Evolutionary conservation across 2,329 filamentous ascomycete genomes (phyloP).

Genomic region (Colletotrichum destructivum): DNA sequence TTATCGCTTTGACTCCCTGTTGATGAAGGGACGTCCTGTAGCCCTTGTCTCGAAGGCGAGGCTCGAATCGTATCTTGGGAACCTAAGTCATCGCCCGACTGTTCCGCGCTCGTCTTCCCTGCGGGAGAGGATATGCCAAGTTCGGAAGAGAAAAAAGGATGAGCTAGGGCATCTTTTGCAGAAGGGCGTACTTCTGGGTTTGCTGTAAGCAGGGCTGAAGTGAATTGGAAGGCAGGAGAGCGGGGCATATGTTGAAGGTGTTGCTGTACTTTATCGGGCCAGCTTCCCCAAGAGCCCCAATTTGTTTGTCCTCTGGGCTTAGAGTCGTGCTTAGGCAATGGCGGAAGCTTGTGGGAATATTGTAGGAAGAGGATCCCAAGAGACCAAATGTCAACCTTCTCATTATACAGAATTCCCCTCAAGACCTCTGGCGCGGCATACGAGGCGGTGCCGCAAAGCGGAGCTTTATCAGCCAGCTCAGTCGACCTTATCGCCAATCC

Average conservation of each 20-base stretch:
- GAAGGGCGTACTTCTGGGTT: not conserved
- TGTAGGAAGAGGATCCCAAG: not conserved
- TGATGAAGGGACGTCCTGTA: no score
- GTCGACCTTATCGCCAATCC: not conserved
- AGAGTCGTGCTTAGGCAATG: not conserved
- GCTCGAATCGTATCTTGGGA: not conserved
- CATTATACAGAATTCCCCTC: not conserved
- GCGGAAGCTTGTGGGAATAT: conserved; percentile 8
- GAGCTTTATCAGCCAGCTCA: not conserved
- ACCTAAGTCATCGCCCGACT: not conserved
- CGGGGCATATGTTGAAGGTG: not conserved
- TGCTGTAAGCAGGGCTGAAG: not conserved
- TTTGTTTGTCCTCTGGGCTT: no score
- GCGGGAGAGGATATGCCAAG: no score
- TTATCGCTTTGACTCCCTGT: no score
- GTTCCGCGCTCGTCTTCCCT: no score
- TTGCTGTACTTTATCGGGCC: not conserved
- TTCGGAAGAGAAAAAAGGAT: no score
- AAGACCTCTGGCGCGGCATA: no score
- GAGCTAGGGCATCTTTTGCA: not conserved
- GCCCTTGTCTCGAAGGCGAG: not conserved
- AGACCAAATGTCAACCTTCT: conserved; percentile 5
- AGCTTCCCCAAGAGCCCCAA: not conserved
- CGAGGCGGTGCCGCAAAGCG: no score
- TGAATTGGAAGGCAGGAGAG: not conserved